Evolutionary conservation across 1,284 basidiomycete species (phyloP).

Genomic region (Austroboletus novae-zelandiae): DNA sequence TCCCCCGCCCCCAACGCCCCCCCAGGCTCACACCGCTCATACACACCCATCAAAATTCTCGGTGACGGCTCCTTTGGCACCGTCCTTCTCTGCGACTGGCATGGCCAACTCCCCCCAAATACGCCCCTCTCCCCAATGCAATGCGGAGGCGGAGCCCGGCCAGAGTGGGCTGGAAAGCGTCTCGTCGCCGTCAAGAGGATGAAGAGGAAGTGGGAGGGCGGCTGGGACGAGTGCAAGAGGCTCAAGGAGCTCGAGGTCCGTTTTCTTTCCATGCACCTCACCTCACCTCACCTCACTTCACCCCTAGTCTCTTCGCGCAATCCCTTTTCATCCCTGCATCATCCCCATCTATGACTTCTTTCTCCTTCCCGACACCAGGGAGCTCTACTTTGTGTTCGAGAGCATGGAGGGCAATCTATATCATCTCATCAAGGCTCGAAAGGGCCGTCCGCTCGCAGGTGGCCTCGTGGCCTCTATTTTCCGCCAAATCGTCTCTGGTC

Average conservation of each 20-base stretch:
- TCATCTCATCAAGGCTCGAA: constrained; percentile 97
- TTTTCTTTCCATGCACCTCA: constrained; percentile 12
- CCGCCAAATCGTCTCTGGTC: constrained; percentile 86
- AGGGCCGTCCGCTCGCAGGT: constrained; percentile 90
- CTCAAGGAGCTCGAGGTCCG: constrained; percentile 95
- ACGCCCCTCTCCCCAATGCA: constrained; percentile 90
- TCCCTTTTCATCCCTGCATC: constrained; percentile 95
- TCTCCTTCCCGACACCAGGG: constrained; percentile 87
- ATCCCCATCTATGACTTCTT: constrained; percentile 99
- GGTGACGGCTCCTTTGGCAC: constrained; percentile 98
- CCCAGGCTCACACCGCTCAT: constrained; percentile 56
- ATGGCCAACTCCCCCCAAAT: constrained; percentile 88
- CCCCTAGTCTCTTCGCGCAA: constrained; percentile 83
- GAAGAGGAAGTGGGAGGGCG: constrained; percentile 96
- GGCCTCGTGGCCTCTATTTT: constrained; percentile 96
- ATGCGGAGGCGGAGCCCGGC: constrained; percentile 81
- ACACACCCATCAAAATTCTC: constrained; percentile 81
- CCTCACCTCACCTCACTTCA: constrained; percentile 9
- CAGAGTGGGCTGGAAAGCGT: constrained; percentile 93
- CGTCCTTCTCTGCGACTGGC: constrained; percentile 99
- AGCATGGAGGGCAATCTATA: constrained; percentile 99
- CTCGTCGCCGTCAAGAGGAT: constrained; percentile 98
- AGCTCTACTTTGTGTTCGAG: constrained; percentile 99
- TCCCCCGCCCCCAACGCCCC: constrained; percentile 1
- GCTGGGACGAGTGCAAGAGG: constrained; percentile 95